Conservation (phyloP, 177 flowering plant species). For the Tripterygium wilfordii region DNA sequence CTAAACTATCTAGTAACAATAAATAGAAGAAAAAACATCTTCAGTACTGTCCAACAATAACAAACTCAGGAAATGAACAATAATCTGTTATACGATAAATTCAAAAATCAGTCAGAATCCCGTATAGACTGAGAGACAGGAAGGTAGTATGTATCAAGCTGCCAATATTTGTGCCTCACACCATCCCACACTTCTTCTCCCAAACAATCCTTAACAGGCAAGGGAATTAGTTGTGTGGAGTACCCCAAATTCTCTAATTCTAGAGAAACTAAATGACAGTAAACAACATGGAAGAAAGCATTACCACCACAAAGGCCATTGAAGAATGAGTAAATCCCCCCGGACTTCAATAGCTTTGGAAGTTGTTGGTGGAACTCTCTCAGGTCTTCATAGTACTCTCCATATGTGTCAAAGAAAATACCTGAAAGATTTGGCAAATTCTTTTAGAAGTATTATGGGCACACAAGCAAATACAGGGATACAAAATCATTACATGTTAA, state of each 20-base stretch:
- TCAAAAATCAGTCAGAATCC: constrained; percentile 54
- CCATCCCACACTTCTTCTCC: constrained; percentile 92
- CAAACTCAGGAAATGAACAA: background rate
- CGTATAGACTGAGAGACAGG: constrained; percentile 76
- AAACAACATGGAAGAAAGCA: constrained; percentile 96
- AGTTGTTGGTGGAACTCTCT: constrained; percentile 92
- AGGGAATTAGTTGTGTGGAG: constrained; percentile 77
- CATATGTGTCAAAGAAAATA: constrained; percentile 94
- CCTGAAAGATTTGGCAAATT: constrained; percentile 39
- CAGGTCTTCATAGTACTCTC: constrained; percentile 92
- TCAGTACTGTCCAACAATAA: too few species aligned
- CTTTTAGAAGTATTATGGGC: background rate
- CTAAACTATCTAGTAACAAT: too few species aligned
- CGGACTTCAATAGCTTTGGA: constrained; percentile 74
- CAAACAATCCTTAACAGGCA: constrained; percentile 93
- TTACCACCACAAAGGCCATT: constrained; percentile 97
- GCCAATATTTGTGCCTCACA: constrained; percentile 96
- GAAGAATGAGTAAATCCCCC: constrained; percentile 86
- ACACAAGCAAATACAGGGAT: too few species aligned
- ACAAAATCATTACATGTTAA: too few species aligned
- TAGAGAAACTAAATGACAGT: constrained; percentile 81
- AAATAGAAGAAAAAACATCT: too few species aligned
- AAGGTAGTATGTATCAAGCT: constrained; percentile 91
- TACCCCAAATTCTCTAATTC: constrained; percentile 84
- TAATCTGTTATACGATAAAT: background rate